Percentiles rank a stretch among this genome's conserved stretches.
Evolutionary conservation across 768 basidiomycete genomes (phyloP).

Genomic region (Lactarius sanguifluus): DNA sequence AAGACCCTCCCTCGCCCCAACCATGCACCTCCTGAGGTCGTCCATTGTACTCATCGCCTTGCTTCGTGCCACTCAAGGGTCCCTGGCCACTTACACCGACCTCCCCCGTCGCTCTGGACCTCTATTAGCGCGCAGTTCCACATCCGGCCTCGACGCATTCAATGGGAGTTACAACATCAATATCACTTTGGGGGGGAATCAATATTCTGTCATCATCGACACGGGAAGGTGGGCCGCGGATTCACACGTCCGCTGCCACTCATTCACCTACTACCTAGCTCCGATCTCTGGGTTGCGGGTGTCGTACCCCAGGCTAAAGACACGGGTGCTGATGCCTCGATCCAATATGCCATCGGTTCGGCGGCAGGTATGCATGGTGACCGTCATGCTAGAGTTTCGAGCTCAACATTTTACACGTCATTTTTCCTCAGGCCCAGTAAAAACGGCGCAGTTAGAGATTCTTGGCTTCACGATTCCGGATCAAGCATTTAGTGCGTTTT

Average conservation of each 20-base stretch:
- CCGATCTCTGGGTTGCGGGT: constrained; percentile 62
- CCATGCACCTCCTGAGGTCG: constrained; percentile 5
- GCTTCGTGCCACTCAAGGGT: background rate
- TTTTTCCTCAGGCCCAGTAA: constrained; percentile 41
- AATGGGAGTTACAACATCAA: constrained; percentile 29
- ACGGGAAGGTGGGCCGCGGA: constrained; percentile 43
- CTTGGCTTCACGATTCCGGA: constrained; percentile 45
- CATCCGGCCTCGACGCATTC: background rate
- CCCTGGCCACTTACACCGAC: constrained; percentile 7
- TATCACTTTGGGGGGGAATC: constrained; percentile 39
- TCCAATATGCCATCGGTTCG: constrained; percentile 56
- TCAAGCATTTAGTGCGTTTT: constrained; percentile 48
- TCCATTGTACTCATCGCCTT: constrained; percentile 5
- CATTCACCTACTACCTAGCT: constrained; percentile 39
- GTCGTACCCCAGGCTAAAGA: constrained; percentile 41
- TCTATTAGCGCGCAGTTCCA: background rate
- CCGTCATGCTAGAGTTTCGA: background rate
- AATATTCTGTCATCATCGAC: constrained; percentile 41
- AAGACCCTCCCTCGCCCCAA: background rate
- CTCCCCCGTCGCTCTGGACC: constrained; percentile 2
- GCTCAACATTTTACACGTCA: background rate
- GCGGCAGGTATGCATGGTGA: constrained; percentile 33
- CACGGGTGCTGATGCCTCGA: constrained; percentile 41
- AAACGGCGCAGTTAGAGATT: constrained; percentile 45
- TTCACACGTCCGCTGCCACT: background rate